Evolutionary conservation across 2,329 filamentous ascomycete species (phyloP), one percentile per base, ranked within the genome.

Genomic region (Westerdykella sp.): DNA sequence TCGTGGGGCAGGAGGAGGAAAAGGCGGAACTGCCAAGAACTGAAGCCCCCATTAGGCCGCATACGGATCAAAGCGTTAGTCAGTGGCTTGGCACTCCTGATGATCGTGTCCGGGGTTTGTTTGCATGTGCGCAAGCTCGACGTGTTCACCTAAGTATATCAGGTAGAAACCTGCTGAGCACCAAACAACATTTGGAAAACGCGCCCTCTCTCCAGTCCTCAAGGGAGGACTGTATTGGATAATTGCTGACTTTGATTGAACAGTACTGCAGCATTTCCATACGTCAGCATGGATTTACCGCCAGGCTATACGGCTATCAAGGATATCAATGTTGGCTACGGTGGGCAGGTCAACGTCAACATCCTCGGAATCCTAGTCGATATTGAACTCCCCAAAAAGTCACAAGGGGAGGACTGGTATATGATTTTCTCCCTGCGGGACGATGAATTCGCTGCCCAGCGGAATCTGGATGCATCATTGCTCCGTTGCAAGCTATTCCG

Each of bases 331-430:
- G 11, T 28, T 28, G 25, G 25, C 4, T 9, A 12, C 9, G 9
- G 25, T 28, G 25, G 25, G 25, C 4, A 12, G 25, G 3, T 7
- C 25, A 28, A 4, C 25, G 70, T 82, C 49, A 83, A 72, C 65
- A 68, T 93, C 34, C 75, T 88, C 40, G 89, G 87, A 1, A 66
- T 91, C 4, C 77, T 91, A 3, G 78, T 79, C 40, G 85, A 91
- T 53, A 75, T 73, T 39, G 73, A 79, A n/a, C 45, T 39, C 44
- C 65, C 73, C 1, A 77, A 80, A 0, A 43, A 60, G 10, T 80
- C 80, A 1, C 69, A 48, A 42, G 74, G 77, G 16, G 56, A 62
- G 18, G 83, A 85, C 74, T 66, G 50, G 63, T 36, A 32, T 15
- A 37, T 60, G 6, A 62, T 66, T 12, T 66, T 72, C 51, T 63